Evolutionary conservation across 768 basidiomycete species (phyloP).

Genomic region (Fistulinella prunicolor): DNA sequence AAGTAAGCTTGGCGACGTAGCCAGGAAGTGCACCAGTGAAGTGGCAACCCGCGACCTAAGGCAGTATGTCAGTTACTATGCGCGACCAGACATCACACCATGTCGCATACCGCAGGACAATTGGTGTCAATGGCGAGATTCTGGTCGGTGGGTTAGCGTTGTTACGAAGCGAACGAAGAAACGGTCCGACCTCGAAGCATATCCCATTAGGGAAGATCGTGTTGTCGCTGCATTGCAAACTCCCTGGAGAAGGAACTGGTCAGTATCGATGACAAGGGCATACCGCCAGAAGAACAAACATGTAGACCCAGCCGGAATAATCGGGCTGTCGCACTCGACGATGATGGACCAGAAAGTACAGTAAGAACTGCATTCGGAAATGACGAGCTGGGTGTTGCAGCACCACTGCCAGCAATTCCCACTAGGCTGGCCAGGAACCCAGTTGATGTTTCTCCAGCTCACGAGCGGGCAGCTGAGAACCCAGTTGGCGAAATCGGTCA

Average conservation of each 20-base stretch:
- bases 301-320: slow-evolving; percentile 1
- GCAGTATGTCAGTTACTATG: not conserved
- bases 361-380: not conserved
- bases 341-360: slow-evolving; percentile 11
- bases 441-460: slow-evolving; percentile 1
- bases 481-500: slow-evolving; percentile 1
- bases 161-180: not conserved
- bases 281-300: not conserved
- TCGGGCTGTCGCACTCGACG: slow-evolving; percentile 4
- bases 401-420: not conserved
- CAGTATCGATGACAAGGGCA: not conserved
- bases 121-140: not conserved
- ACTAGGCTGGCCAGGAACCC: not conserved
- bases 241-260: slow-evolving; percentile 1
- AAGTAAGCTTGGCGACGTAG: not conserved
- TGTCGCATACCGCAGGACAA: not conserved
- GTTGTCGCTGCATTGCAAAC: slow-evolving; percentile 3
- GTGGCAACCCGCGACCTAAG: not conserved
- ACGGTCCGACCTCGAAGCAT: slow-evolving; percentile 2
- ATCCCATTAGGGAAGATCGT: not conserved
- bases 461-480: not conserved
- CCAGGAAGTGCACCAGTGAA: not conserved
- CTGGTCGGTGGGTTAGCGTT: not conserved
- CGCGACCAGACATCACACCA: not conserved
- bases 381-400: slow-evolving; percentile 3